phyloP scores from a whole-genome alignment of 805 yeast genomes.

The Ogataea methylovora region DNA sequence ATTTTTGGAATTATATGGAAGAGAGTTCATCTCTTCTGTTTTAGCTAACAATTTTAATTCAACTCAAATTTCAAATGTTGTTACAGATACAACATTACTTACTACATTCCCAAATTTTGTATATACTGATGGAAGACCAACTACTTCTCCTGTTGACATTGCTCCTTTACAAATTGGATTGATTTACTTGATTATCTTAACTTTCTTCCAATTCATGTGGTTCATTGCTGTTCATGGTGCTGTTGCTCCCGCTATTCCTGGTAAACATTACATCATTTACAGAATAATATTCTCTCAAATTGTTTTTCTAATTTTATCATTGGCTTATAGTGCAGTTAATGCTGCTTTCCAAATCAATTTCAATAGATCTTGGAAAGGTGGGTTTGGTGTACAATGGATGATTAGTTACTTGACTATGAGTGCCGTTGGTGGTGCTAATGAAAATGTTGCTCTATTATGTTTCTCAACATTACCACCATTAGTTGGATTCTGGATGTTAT shows the following conservation, averaged over 20 bases:
- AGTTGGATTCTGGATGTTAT: conserved; percentile 64
- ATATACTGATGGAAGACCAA: conserved; percentile 42
- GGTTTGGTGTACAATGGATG: conserved; percentile 74
- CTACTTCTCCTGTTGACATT: conserved; percentile 37
- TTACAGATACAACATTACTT: conserved; percentile 8
- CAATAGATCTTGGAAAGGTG: conserved; percentile 47
- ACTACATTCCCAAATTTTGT: conserved; percentile 13
- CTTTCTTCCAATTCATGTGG: conserved; percentile 66
- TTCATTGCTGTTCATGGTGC: conserved; percentile 45
- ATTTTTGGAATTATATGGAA: conserved; percentile 15
- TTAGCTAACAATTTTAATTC: conserved; percentile 19
- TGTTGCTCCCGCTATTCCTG: conserved; percentile 36
- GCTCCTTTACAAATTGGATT: conserved; percentile 75
- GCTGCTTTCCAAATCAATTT: conserved; percentile 63
- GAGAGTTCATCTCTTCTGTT: conserved; percentile 17
- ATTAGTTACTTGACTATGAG: conserved; percentile 58
- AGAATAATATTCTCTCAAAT: conserved; percentile 43
- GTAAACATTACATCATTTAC: conserved; percentile 41
- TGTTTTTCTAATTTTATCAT: conserved; percentile 49
- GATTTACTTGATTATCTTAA: conserved; percentile 60
- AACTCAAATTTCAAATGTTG: conserved; percentile 15
- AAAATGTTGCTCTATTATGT: conserved; percentile 47
- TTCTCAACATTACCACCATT: conserved; percentile 52
- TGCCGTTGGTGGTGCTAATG: conserved; percentile 73
- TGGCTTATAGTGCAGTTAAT: conserved; percentile 52